phyloP scores from a whole-genome alignment of 2,329 filamentous ascomycete species.

The Alternaria sp. region DNA sequence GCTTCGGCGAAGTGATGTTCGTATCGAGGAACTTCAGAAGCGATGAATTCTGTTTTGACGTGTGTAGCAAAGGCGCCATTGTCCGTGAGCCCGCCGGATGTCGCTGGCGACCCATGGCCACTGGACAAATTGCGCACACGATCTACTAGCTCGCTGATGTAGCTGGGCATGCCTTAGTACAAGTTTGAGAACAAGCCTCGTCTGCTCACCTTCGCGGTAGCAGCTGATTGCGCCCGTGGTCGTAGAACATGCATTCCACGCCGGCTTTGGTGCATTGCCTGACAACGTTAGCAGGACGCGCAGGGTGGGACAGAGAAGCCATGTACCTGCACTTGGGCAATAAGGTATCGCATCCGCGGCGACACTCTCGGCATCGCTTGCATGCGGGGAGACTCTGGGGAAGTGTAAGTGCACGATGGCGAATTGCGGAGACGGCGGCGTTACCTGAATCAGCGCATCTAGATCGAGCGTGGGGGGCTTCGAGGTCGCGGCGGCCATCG shows the following conservation, averaged over 20 bases:
- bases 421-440: slow-evolving; percentile 3
- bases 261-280: slow-evolving; percentile 47
- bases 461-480: slow-evolving; percentile 24
- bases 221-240: slow-evolving; percentile 41
- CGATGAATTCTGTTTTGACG: slow-evolving; percentile 21
- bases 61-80: slow-evolving; percentile 8
- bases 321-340: slow-evolving; percentile 44
- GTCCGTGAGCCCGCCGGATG: slow-evolving; percentile 21
- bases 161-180: slow-evolving; percentile 31
- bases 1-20: slow-evolving; percentile 46
- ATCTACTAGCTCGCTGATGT: slow-evolving; percentile 45
- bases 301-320: neutral
- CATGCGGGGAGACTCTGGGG: slow-evolving; percentile 42
- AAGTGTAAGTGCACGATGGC: slow-evolving; percentile 12
- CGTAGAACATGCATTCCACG: slow-evolving; percentile 44
- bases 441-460: slow-evolving; percentile 33
- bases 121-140: slow-evolving; percentile 40
- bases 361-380: slow-evolving; percentile 45
- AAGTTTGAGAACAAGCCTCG: neutral
- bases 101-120: slow-evolving; percentile 26
- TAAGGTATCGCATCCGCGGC: slow-evolving; percentile 46
- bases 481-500: slow-evolving; percentile 25
- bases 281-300: slow-evolving; percentile 13
- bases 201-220: slow-evolving; percentile 37
- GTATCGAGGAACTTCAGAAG: slow-evolving; percentile 25